Evolutionary conservation across 1,284 basidiomycete species (phyloP), one percentile per base, ranked within the genome.

Genomic region (Tylopilus sp.): DNA sequence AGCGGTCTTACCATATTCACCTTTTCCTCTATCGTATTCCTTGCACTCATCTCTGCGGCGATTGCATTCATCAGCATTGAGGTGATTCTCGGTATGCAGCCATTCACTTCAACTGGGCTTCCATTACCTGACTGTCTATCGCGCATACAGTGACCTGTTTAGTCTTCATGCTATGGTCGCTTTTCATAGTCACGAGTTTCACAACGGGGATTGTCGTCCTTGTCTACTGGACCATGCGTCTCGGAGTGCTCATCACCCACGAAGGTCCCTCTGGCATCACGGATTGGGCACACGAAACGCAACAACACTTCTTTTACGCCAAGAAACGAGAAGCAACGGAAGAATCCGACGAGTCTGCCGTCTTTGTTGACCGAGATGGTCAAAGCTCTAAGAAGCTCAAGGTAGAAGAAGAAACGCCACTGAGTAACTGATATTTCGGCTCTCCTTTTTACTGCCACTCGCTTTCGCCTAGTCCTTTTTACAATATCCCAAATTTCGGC

Each of bases 271-370:
- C 67, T 33, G 76, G 74, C 8, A 53, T 76, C 48, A 48, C 57
- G 14, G 58, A 57, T 25, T 79, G 76, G 76, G 64, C 60, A 9
- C 48, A 58, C 17, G 74, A 80, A 59, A 69, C 68, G 7, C 70
- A 41, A 13, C 54, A 53, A 36, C 64, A 56, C 32, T 57, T 67
- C 17, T 59, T 57, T 41, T 29, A 46, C 31, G 9, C 36, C 5
- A 60, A 37, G 36, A 54, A 7, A 33, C 61, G 47, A 26, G 68
- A 69, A 47, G 28, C 53, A 7, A 51, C 57, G 5, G 57, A 59
- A 29, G 62, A 61, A 11, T 67, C 62, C 1, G 67, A 67, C 4
- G 60, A 35, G 22, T 68, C 64, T 13, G 54, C 57, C 31, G 51
- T 71, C 28, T 44, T 67, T 15, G 47, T 66, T n/a, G 54, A 63